Evolutionary conservation across 2,329 filamentous ascomycete genomes (phyloP), one percentile per base, ranked within the genome.

Genomic region (Aspergillus sp.): DNA sequence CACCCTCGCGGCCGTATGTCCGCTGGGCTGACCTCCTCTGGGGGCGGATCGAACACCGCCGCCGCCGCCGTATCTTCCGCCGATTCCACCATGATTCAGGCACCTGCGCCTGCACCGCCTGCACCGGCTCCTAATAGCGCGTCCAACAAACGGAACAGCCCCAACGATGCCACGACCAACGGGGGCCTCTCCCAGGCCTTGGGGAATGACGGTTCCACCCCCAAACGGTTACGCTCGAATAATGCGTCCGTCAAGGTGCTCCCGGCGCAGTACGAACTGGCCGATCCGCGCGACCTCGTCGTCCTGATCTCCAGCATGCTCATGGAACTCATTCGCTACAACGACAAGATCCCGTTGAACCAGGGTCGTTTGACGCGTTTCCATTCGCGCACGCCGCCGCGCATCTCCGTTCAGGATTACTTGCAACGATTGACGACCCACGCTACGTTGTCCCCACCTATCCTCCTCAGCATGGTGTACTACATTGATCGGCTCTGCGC

Each of bases 401-500:
- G 89, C 48, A 99, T 99, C 54, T 96, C 91, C 21, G 93, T 99
- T 29, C 81, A 88, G 56, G 94, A 99, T 70, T 99, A 99, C 69
- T 82, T 99, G 32, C 89, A 94, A 65, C 87, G 94, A 58, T 80
- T 99, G 53, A 94, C 95, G 20, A 91, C 91, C 54, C 94, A 99
- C 70, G 94, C 94, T 21, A 97, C 93, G 0, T 81, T 99, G 3
- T 91, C 91, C 5, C 92, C 94, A 11, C 93, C 94, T 0, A 88
- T 99, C 47, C 81, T 99, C n/a, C 83, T 99, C 32, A 94, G 92
- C 62, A 97, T 99, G 91, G 94, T 99, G 52, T 99, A 95, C 69
- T 99, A 97, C 67, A 97, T 99, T 65, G 94, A 99, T 74, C 87
- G 91, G 29, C 81, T 99, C 19, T 99, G 93, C 72, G 87, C 89